These are phyloP conservation scores for Endotrypanum monterogeii DNA, from an alignment of 208 protist genomes.

Conservation along the genomic window DNA sequence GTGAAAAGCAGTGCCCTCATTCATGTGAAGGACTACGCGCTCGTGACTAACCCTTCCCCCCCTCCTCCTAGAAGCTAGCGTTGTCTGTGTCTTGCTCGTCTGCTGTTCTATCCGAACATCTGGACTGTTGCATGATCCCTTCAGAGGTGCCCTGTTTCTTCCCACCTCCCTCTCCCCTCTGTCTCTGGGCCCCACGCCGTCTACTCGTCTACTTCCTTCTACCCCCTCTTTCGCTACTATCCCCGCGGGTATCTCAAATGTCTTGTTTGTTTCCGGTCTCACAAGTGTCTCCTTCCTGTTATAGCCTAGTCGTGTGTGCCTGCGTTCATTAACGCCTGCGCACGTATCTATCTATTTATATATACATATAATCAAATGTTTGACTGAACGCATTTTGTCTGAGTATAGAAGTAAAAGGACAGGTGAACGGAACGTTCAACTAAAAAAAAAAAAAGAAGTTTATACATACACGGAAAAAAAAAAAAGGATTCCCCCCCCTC, in stretches of 20 bases:
- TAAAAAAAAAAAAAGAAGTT: too few species aligned
- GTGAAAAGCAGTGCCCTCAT: too few species aligned
- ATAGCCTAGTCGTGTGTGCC: neutral
- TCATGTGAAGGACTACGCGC: too few species aligned
- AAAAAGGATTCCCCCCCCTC: neutral
- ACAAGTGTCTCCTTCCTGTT: neutral
- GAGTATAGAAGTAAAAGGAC: too few species aligned
- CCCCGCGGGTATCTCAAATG: neutral
- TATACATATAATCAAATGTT: neutral
- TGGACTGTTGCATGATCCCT: too few species aligned
- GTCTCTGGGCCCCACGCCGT: neutral
- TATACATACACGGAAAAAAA: neutral
- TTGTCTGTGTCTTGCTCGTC: too few species aligned
- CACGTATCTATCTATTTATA: neutral
- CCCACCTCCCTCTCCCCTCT: neutral
- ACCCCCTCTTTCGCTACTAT: neutral
- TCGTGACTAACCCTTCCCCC: too few species aligned
- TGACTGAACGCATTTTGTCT: too few species aligned
- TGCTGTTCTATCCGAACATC: too few species aligned
- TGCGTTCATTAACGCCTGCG: conserved; percentile 4
- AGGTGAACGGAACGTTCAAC: too few species aligned
- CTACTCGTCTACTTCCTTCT: neutral
- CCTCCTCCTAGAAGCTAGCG: neutral
- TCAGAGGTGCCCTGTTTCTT: neutral
- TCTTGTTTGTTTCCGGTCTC: neutral